Base-by-base conservation (phyloP, 345 rosid genomes). In the Excoecaria cochinchinensis region DNA sequence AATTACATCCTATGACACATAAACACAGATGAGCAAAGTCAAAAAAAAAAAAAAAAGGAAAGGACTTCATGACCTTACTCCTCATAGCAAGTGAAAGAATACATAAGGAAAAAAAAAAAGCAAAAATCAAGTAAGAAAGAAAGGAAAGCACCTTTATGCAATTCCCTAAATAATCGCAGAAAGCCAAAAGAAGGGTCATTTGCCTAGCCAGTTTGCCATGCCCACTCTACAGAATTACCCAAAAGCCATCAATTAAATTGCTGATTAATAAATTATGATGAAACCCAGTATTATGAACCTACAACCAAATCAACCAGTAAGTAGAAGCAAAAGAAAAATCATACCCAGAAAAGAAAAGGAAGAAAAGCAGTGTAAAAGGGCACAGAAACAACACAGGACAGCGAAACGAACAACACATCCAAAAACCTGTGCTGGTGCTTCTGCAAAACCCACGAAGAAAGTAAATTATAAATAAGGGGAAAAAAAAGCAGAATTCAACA, bases 171-270 rank as follows among this genome's bases (percentile, higher is more conserved):
- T 93, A 95, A 84, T 93, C 99, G 86, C 98, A 95, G 77, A 93
- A 86, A 39, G 99, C 98, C 86, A 92, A 93, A 83, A 95, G 84
- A 15, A 95, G 87, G 67, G 98, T 95, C 97, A 95, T 93, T 75
- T 95, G 97, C 89, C 99, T 84, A 68, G 98, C 99, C 84, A 95
- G 87, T 90, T 90, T 91, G 39, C 90, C 97, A 87, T 95, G 98
- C 19, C 97, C 99, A 75, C 97, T 95, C 99, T 95, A 78, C 80
- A 84, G 50, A 58, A 25, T 40, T 13, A 76, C 47, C 71, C 73
- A 58, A 77, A 82, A 80, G 8, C 7, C 22, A 56, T n/a, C 56
- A 69, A 58, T 69, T 19, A 73, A 47, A 58, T 69, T 31, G 73
- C 58, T 57, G 17, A 52, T 19, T 53, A 24, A 22, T n/a, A 69